A percentile compares a stretch with the other conserved stretches of the same genome.
Conservation (phyloP, 352 stramenopile species). For the Phytophthora sojae region DNA sequence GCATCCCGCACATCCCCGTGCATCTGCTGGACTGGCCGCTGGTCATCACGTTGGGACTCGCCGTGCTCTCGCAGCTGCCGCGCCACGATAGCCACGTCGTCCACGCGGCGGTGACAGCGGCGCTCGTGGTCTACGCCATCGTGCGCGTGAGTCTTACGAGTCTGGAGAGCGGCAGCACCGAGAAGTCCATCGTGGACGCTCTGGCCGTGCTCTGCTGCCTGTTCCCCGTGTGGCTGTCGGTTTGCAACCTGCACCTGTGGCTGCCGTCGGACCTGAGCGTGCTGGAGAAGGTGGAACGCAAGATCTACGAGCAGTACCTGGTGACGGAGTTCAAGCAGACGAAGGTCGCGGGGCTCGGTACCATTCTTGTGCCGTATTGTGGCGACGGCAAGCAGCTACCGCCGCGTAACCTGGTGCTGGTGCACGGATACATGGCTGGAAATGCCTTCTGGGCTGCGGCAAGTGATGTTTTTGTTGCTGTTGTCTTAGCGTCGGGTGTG, state of each 20-base stretch:
- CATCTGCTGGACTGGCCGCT: conserved; percentile 66
- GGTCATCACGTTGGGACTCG: conserved; percentile 53
- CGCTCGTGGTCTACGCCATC: conserved; percentile 58
- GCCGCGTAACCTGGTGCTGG: conserved; percentile 67
- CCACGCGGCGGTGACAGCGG: conserved; percentile 40
- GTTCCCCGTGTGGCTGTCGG: conserved; percentile 56
- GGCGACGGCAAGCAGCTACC: conserved; percentile 61
- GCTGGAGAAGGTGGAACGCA: conserved; percentile 67
- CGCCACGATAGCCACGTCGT: conserved; percentile 27
- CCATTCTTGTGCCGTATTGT: conserved; percentile 80
- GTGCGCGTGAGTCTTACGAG: conserved; percentile 48
- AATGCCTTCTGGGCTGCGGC: conserved; percentile 84
- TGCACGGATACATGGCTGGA: conserved; percentile 81
- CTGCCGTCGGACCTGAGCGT: conserved; percentile 55
- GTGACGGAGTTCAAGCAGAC: conserved; percentile 59
- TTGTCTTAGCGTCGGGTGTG: neutral
- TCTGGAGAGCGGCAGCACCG: conserved; percentile 42
- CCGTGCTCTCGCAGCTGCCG: conserved; percentile 38
- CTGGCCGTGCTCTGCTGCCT: conserved; percentile 55
- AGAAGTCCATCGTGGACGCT: conserved; percentile 45
- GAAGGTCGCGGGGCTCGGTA: conserved; percentile 73
- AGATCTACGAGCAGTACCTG: conserved; percentile 76
- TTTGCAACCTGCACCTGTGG: conserved; percentile 64
- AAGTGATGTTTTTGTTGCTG: conserved; percentile 9
- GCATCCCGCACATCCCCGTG: conserved; percentile 54